Percentiles rank a stretch among this genome's conserved stretches.
Evolutionary conservation across 2,329 filamentous ascomycete species (phyloP).

Genomic region (Paecilomyces niveus): DNA sequence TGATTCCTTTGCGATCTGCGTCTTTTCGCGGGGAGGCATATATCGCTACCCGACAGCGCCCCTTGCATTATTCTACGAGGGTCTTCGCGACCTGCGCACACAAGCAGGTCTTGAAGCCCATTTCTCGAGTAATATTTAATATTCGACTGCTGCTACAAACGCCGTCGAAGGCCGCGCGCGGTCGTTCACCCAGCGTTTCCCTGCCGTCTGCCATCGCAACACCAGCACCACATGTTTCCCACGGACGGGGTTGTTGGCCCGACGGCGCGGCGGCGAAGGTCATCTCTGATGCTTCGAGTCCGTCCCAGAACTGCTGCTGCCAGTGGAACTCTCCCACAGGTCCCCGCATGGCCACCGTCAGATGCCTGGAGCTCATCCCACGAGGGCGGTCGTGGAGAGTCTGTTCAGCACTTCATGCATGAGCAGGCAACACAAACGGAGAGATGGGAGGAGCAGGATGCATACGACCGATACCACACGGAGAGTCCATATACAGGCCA

Average conservation of each 20-base stretch:
- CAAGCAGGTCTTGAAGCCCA: neutral
- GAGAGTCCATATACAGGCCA: constrained; percentile 18
- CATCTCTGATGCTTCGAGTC: constrained; percentile 30
- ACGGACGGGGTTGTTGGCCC: constrained; percentile 19
- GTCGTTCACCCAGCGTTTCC: neutral
- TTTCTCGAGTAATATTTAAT: neutral
- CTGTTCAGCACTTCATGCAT: constrained; percentile 5
- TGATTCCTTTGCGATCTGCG: neutral
- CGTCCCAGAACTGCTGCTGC: constrained; percentile 31
- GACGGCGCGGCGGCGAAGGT: constrained; percentile 24
- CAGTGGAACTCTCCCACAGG: constrained; percentile 3
- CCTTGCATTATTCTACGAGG: constrained; percentile 6
- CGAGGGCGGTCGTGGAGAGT: constrained; percentile 7
- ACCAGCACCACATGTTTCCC: constrained; percentile 19
- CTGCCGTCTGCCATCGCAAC: neutral
- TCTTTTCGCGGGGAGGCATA: neutral
- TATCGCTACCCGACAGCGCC: constrained; percentile 5
- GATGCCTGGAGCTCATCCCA: constrained; percentile 7
- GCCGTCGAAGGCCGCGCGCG: neutral
- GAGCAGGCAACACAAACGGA: neutral
- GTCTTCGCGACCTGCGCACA: neutral
- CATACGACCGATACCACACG: constrained; percentile 17
- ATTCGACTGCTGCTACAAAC: neutral
- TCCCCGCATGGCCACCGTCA: constrained; percentile 4
- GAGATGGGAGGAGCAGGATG: constrained; percentile 9